Base-by-base conservation (phyloP, 73 alveolate genomes). In the Stentor roeselii region DNA sequence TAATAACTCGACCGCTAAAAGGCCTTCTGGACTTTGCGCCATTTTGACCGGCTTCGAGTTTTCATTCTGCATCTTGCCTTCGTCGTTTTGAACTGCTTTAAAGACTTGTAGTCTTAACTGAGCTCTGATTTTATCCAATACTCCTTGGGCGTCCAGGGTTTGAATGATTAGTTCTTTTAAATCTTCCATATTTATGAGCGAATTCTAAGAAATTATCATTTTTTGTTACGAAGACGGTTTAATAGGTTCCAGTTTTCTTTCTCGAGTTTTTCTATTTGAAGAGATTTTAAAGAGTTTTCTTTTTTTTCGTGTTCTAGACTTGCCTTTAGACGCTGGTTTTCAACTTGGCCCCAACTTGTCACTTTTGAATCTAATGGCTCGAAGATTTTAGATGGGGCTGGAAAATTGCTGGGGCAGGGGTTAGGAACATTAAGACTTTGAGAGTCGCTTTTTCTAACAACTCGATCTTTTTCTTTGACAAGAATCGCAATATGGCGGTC, bases 111-210 rank as follows among this genome's bases (percentile, higher is more conserved):
- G 39, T 35, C 84, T 76, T 15, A 76, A 40, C 74, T 76, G 84
- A 37, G 84, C 84, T 38, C 84, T 34, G 27, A 76, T 39, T 39
- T 37, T 76, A 39, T 41, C 84, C 32, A 76, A 67, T 21, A 39
- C 60, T 0, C 84, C 84, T 76, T 78, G 36, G 21, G 84, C 27
- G 30, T 76, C 84, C 36, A 76, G 84, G 36, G 84, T 76, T 2
- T 35, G 15, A 76, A 76, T 76, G 32, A 76, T 41, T 15, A 76
- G 42, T 39, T 76, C 84, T 41, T 76, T 76, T 40, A 76, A 76
- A 21, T 76, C 84, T 2, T 76, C 84, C 84, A 76, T 76, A 50
- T 50, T 50, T n/a, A n/a, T n/a, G n/a, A n/a, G n/a, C n/a, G n/a
- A n/a, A n/a, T n/a, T n/a, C n/a, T 50, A 50, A 50, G 67, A 11